Evolutionary conservation across 148 eudicot species (phyloP), one percentile per base, ranked within the genome.

Genomic region (Nyssa sinensis): DNA sequence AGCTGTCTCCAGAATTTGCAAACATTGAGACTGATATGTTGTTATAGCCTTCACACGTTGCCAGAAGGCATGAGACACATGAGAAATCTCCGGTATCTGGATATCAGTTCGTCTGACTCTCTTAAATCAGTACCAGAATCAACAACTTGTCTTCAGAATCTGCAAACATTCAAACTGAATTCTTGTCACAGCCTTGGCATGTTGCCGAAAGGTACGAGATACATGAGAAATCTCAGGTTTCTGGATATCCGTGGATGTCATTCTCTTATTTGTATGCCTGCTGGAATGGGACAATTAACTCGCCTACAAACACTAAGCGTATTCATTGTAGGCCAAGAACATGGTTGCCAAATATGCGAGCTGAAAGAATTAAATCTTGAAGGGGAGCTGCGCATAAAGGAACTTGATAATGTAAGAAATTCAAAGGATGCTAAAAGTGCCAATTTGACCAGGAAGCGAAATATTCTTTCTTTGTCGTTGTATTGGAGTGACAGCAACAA

Each of bases 101-200:
- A 65, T 28, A 21, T 65, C 44, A n/a, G n/a, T n/a, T 65, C 69
- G 21, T 0, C 0, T 7, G 7, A 44, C 34, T 0, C 0, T 0
- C 9, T 65, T 10, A 12, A 35, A 23, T 19, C 7, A 1, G 0
- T 65, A 0, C 69, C 69, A 34, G 69, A 34, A 34, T 65, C 69
- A 0, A 0, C 34, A 9, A 34, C 27, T 65, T 39, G 41, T 65
- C 69, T 65, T 29, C 60, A 11, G 35, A 35, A 66, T 9, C 51
- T 66, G 21, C 51, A 66, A 25, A 65, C 68, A 7, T 23, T 65
- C 27, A 65, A 65, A 23, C 68, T 65, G 3, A 8, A 34, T 6
- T 0, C 0, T 21, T 65, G 68, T 65, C 0, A 0, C 0, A 0
- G n/a, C 7, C 68, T 65, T 65, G 1, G 19, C 0, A 10, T 8